Percentiles rank a stretch among this genome's conserved stretches.
phyloP scores from a whole-genome alignment of 768 basidiomycete genomes.

The Kwoniella sp. region DNA sequence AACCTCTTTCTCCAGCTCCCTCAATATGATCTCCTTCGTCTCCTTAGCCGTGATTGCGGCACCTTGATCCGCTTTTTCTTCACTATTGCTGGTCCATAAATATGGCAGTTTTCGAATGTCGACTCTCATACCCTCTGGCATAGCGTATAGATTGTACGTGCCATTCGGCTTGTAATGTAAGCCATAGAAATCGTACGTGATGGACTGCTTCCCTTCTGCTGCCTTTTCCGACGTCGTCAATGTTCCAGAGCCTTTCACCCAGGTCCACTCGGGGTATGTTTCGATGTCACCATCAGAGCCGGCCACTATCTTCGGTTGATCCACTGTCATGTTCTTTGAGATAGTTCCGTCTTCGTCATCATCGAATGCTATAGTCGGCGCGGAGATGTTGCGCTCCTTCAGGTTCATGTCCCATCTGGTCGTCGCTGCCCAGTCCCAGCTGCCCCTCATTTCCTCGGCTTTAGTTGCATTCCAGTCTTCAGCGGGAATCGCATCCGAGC shows the following conservation, averaged over 20 bases:
- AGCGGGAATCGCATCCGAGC: not conserved
- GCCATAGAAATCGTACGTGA: constrained; percentile 50
- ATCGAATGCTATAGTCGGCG: not conserved
- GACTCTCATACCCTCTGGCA: constrained; percentile 45
- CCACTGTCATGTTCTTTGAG: not conserved
- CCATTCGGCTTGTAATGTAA: constrained; percentile 49
- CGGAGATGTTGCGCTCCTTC: constrained; percentile 32
- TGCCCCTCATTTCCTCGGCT: constrained; percentile 33
- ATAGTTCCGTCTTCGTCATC: constrained; percentile 7
- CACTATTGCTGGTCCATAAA: constrained; percentile 21
- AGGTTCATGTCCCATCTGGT: constrained; percentile 47
- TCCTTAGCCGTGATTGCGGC: constrained; percentile 2
- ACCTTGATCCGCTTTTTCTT: not conserved
- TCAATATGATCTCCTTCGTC: constrained; percentile 40
- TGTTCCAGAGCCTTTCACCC: constrained; percentile 41
- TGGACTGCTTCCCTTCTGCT: constrained; percentile 2
- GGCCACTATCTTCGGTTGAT: not conserved
- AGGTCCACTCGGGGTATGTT: constrained; percentile 39
- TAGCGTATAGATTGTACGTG: constrained; percentile 46
- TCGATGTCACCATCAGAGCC: constrained; percentile 1
- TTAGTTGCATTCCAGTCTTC: constrained; percentile 42
- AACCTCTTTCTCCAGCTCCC: constrained; percentile 48
- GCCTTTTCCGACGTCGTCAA: constrained; percentile 22
- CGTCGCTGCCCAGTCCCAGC: constrained; percentile 39
- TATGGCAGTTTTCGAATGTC: constrained; percentile 50